phyloP scores from a whole-genome alignment of 768 basidiomycete genomes.

The Boletus tomentosulus region DNA sequence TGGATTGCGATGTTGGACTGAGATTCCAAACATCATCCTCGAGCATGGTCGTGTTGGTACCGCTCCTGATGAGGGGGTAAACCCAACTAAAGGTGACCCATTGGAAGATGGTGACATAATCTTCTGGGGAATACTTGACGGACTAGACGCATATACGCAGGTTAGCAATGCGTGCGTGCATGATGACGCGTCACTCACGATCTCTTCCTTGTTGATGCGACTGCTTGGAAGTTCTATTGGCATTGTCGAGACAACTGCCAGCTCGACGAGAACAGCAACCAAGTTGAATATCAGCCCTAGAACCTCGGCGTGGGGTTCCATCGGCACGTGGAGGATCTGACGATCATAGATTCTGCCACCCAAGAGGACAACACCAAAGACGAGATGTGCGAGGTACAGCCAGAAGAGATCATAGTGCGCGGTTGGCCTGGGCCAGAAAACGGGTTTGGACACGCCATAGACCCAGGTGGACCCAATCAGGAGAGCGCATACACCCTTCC shows the following conservation, averaged over 20 bases:
- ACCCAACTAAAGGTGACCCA: slow-evolving; percentile 77
- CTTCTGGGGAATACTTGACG: slow-evolving; percentile 50
- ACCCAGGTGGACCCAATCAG: slow-evolving; percentile 59
- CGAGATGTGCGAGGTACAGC: slow-evolving; percentile 50
- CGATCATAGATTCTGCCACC: slow-evolving; percentile 54
- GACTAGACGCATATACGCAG: slow-evolving; percentile 13
- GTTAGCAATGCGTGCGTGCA: background rate
- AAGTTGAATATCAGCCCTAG: slow-evolving; percentile 39
- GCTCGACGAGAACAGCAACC: slow-evolving; percentile 36
- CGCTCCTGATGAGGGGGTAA: slow-evolving; percentile 54
- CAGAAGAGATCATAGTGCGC: slow-evolving; percentile 60
- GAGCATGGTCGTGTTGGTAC: slow-evolving; percentile 50
- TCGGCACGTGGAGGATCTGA: slow-evolving; percentile 38
- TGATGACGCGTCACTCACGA: slow-evolving; percentile 43
- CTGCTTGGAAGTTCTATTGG: slow-evolving; percentile 63
- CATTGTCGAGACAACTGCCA: slow-evolving; percentile 53
- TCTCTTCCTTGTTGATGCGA: slow-evolving; percentile 48
- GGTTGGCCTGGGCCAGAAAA: slow-evolving; percentile 50
- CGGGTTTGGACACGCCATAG: slow-evolving; percentile 56
- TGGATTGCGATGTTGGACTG: slow-evolving; percentile 64
- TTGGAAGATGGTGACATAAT: slow-evolving; percentile 66
- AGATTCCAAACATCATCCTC: slow-evolving; percentile 72
- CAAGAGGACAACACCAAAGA: slow-evolving; percentile 44
- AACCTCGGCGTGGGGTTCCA: slow-evolving; percentile 33
- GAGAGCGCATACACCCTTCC: slow-evolving; percentile 39